These are phyloP conservation scores for Bifiguratus adelaidae DNA, from an alignment of 192 early-diverging fungal species.

Conservation along the genomic window DNA sequence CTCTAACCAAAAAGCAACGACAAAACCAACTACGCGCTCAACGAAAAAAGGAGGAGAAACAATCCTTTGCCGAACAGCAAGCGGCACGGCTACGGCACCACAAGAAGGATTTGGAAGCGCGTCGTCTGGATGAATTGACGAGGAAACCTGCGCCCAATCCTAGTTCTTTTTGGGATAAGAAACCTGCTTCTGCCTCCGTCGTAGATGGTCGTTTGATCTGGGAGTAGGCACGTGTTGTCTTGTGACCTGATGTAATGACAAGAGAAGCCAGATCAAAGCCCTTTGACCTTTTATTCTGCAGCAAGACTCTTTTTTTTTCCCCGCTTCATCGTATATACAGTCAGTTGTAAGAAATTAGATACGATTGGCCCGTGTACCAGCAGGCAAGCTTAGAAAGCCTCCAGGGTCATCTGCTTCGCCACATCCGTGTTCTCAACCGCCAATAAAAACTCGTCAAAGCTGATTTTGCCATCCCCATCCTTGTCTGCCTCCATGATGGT, in stretches of 20 bases:
- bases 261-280: too few relatives aligned
- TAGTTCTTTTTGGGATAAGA: too few relatives aligned
- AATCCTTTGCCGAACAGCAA: conserved; percentile 32
- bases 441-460: conserved; percentile 91
- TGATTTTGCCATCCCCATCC: conserved; percentile 91
- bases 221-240: too few relatives aligned
- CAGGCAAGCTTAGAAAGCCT: conserved; percentile 54
- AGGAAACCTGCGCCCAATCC: too few relatives aligned
- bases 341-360: too few relatives aligned
- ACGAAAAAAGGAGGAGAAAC: conserved; percentile 42
- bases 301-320: too few relatives aligned
- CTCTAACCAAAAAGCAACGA: conserved; percentile 49
- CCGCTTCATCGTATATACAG: too few relatives aligned
- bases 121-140: conserved; percentile 33
- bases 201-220: too few relatives aligned
- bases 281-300: too few relatives aligned
- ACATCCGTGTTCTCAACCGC: conserved; percentile 96
- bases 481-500: conserved; percentile 98
- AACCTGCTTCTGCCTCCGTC: too few relatives aligned
- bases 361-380: too few relatives aligned
- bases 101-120: conserved; percentile 28
- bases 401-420: conserved; percentile 91
- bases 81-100: conserved; percentile 44
- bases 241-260: too few relatives aligned
- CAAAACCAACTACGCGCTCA: conserved; percentile 45